Conservation (phyloP, 768 basidiomycete species). For the Pleurotus eryngii region DNA sequence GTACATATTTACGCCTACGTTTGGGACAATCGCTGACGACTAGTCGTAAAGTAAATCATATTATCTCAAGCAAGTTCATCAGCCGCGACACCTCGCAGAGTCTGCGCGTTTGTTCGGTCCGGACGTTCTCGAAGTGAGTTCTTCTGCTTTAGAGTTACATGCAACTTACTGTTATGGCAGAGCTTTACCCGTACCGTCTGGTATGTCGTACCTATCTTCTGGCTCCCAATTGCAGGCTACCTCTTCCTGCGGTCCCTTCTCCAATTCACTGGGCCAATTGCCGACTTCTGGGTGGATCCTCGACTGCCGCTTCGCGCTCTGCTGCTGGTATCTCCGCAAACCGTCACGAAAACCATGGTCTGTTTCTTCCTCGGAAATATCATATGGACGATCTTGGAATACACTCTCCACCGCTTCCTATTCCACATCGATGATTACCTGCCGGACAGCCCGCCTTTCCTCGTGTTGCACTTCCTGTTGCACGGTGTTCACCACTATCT, state of each 20-base stretch:
- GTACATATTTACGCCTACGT: conserved; percentile 31
- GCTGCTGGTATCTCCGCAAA: conserved; percentile 43
- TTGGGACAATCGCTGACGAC: conserved; percentile 1
- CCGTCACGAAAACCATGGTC: conserved; percentile 49
- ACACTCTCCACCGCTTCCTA: conserved; percentile 89
- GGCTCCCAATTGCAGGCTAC: conserved; percentile 84
- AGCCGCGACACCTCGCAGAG: conserved; percentile 82
- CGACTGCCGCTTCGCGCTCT: conserved; percentile 49
- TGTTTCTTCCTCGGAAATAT: conserved; percentile 86
- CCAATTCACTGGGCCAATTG: conserved; percentile 74
- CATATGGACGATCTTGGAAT: conserved; percentile 94
- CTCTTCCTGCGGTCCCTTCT: conserved; percentile 78
- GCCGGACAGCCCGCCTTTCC: conserved; percentile 77
- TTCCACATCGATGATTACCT: conserved; percentile 91
- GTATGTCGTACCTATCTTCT: conserved; percentile 90
- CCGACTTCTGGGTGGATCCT: conserved; percentile 57
- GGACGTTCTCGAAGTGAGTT: conserved; percentile 67
- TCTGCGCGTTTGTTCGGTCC: conserved; percentile 88
- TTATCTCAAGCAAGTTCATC: conserved; percentile 95
- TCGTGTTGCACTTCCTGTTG: conserved; percentile 86
- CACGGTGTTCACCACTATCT: conserved; percentile 98
- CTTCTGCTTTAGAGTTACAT: background rate
- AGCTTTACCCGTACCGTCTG: conserved; percentile 83
- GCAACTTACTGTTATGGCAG: conserved; percentile 28
- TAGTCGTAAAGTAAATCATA: conserved; percentile 71